phyloP scores from a whole-genome alignment of 2,329 filamentous ascomycete genomes.

The Curvularia spicifera region DNA sequence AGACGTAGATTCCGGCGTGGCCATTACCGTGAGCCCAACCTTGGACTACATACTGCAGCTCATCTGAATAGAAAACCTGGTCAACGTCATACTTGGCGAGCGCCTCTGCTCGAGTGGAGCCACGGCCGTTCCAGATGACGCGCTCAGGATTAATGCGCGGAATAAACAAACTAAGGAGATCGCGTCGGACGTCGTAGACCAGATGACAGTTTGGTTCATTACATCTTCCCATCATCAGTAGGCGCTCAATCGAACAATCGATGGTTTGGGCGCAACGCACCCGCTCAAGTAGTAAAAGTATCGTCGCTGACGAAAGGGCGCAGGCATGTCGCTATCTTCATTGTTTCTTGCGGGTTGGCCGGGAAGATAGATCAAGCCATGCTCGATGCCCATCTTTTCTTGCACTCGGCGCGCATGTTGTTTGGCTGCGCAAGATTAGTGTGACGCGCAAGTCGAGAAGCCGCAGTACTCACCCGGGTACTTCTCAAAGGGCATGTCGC shows the following conservation, averaged over 20 bases:
- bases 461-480: constrained; percentile 45
- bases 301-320: constrained; percentile 64
- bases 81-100: constrained; percentile 71
- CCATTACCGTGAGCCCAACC: constrained; percentile 39
- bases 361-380: constrained; percentile 63
- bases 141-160: constrained; percentile 69
- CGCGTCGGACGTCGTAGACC: constrained; percentile 64
- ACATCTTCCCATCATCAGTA: constrained; percentile 34
- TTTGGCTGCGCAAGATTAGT: constrained; percentile 40
- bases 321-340: constrained; percentile 65
- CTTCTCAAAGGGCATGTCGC: constrained; percentile 45
- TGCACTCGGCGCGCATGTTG: constrained; percentile 51
- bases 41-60: constrained; percentile 39
- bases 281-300: constrained; percentile 69
- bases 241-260: background rate
- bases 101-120: constrained; percentile 67
- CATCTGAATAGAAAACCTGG: constrained; percentile 64
- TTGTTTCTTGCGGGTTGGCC: constrained; percentile 58
- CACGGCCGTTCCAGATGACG: constrained; percentile 69
- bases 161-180: constrained; percentile 75
- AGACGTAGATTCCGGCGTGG: constrained; percentile 41
- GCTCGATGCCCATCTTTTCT: constrained; percentile 41
- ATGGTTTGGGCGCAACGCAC: constrained; percentile 30
- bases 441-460: background rate
- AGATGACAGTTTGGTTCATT: constrained; percentile 62